Percentiles rank a stretch among this genome's conserved stretches.
Evolutionary conservation across 148 eudicot species (phyloP).

Genomic region (Chenopodium quinoa): DNA sequence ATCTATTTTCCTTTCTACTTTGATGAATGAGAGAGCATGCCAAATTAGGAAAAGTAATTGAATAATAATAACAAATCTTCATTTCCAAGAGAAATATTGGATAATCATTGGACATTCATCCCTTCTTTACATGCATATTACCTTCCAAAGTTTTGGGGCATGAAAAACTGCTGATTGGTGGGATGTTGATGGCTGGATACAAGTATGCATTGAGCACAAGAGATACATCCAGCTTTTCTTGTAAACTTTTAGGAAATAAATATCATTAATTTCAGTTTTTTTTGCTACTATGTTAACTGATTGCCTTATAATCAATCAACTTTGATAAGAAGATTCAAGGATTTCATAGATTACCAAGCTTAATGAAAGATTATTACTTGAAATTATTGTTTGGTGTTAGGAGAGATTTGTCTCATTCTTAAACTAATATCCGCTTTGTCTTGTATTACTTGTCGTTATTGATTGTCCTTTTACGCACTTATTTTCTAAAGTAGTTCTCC

Average conservation of each 20-base stretch:
- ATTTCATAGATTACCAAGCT: background rate
- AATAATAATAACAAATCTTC: background rate
- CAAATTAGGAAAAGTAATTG: background rate
- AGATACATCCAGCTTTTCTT: slow-evolving; percentile 4
- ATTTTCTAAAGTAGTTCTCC: no score
- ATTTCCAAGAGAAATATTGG: background rate
- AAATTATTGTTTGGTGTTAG: no score
- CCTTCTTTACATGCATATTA: background rate
- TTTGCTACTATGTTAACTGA: background rate
- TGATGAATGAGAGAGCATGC: background rate
- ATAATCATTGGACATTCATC: background rate
- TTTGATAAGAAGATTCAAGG: background rate
- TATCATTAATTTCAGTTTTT: background rate
- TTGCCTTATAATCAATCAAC: background rate
- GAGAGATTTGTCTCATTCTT: no score
- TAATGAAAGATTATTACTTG: no score
- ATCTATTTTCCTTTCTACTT: no score
- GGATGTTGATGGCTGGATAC: background rate
- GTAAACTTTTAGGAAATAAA: background rate
- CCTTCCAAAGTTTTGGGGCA: slow-evolving; percentile 7
- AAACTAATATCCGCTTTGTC: no score
- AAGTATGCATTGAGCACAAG: slow-evolving; percentile 20
- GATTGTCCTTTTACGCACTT: no score
- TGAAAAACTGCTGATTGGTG: background rate
- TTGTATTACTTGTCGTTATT: no score